Conservation (phyloP, 305 asterid genomes). For the Fraxinus floribunda region DNA sequence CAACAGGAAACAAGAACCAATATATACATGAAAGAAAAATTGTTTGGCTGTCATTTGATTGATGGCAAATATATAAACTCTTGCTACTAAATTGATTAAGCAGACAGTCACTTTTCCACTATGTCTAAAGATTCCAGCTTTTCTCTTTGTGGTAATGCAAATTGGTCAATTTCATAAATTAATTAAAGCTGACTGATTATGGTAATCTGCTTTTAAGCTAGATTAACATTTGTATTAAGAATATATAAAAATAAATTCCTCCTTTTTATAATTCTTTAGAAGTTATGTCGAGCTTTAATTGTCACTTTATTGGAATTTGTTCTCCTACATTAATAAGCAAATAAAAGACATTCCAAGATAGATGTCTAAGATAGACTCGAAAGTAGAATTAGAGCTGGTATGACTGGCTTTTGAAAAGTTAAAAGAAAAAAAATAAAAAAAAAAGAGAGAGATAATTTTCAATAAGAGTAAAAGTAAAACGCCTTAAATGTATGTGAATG, state of each 20-base stretch:
- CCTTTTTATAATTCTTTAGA: background rate
- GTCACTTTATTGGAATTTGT: background rate
- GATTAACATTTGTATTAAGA: background rate
- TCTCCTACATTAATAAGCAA: background rate
- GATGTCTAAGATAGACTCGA: background rate
- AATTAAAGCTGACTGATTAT: background rate
- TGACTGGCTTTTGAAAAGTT: too few species aligned
- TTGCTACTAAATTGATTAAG: background rate
- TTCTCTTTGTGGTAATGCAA: background rate
- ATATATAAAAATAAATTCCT: background rate
- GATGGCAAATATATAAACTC: background rate
- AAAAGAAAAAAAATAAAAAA: too few species aligned
- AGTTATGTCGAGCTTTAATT: background rate
- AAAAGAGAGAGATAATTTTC: too few species aligned
- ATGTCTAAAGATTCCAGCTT: background rate
- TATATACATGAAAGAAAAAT: background rate
- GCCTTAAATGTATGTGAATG: background rate
- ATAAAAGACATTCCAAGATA: background rate
- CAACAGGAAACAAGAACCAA: background rate
- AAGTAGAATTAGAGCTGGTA: background rate
- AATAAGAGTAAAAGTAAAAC: too few species aligned
- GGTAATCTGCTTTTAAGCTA: background rate
- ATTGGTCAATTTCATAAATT: background rate
- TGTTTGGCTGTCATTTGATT: background rate
- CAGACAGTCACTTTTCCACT: background rate